Conservation (phyloP, 352 stramenopile genomes). For the Phytophthora foliorum region DNA sequence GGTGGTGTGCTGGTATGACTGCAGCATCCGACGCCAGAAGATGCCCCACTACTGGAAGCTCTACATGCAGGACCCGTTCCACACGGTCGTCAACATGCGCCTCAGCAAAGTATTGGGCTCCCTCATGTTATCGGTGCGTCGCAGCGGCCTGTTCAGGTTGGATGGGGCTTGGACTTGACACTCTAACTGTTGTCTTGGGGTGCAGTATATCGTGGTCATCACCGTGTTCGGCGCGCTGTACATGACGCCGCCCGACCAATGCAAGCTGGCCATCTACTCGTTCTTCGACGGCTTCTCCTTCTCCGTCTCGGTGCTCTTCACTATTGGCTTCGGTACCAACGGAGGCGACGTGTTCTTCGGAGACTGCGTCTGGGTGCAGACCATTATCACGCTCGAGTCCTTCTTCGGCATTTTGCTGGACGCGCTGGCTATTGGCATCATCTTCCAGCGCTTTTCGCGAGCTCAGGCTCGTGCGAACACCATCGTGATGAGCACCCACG, state of each 20-base stretch:
- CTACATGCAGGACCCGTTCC: constrained; percentile 88
- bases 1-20: constrained; percentile 7
- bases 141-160: constrained; percentile 16
- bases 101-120: constrained; percentile 79
- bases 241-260: constrained; percentile 68
- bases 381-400: constrained; percentile 94
- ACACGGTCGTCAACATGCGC: constrained; percentile 85
- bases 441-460: constrained; percentile 95
- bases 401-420: constrained; percentile 93
- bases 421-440: constrained; percentile 94
- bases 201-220: constrained; percentile 77
- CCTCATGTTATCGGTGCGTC: constrained; percentile 39
- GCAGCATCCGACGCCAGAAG: constrained; percentile 82
- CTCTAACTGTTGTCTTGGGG: not conserved
- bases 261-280: constrained; percentile 72
- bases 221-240: constrained; percentile 81
- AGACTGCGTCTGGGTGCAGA: constrained; percentile 93
- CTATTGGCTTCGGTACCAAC: constrained; percentile 84
- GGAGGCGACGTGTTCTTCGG: constrained; percentile 91
- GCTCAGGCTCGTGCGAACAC: constrained; percentile 93
- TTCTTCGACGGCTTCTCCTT: constrained; percentile 87
- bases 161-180: not conserved
- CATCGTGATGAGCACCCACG: constrained; percentile 95
- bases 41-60: constrained; percentile 86
- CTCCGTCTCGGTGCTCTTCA: constrained; percentile 84